Evolutionary conservation across 2,329 filamentous ascomycete species (phyloP), one percentile per base, ranked within the genome.

Genomic region (Lasiodiplodia sp.): DNA sequence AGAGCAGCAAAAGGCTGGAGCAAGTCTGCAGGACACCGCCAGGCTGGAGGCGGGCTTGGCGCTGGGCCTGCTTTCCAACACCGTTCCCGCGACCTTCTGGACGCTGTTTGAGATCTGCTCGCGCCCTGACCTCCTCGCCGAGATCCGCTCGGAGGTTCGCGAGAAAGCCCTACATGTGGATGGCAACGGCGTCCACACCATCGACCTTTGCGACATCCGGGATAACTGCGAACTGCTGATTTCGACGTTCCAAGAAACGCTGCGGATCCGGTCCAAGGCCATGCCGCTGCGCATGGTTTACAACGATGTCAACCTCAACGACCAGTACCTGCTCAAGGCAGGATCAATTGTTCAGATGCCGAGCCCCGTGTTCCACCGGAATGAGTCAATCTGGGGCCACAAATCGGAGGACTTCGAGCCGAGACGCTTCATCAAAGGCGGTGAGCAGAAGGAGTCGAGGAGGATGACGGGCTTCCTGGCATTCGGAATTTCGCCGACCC

Each of bases 31-130:
- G 25, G 81, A 84, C 69, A 79, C 80, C 4, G 81, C 81, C 7
- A 76, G 79, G 47, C 79, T 79, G 67, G 82, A 84, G 69, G 78
- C 82, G 58, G 82, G 79, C 12, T 77, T 78, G 2, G 77, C 77
- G 0, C 76, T 83, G 60, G 83, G 79, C 0, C 72, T 82, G 37
- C 72, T 84, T 1, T 77, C 78, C 21, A 85, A 83, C 64, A 82
- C 80, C 1, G 74, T 75, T 0, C 79, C 80, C 0, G 72, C 81
- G 0, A 68, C 77, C 0, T 83, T 84, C 70, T 84, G 82, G 83
- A 74, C 79, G 11, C 66, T 83, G 0, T 78, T 79, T 28, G 73
- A 81, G 16, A 71, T 84, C 12, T 73, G 78, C 40, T 79, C 81
- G 0, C 69, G 80, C 28, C 75, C 77, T 0, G 40, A 51, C 0